Evolutionary conservation across 352 stramenopile genomes (phyloP).

Genomic region (Globisporangium cylindrosporum): DNA sequence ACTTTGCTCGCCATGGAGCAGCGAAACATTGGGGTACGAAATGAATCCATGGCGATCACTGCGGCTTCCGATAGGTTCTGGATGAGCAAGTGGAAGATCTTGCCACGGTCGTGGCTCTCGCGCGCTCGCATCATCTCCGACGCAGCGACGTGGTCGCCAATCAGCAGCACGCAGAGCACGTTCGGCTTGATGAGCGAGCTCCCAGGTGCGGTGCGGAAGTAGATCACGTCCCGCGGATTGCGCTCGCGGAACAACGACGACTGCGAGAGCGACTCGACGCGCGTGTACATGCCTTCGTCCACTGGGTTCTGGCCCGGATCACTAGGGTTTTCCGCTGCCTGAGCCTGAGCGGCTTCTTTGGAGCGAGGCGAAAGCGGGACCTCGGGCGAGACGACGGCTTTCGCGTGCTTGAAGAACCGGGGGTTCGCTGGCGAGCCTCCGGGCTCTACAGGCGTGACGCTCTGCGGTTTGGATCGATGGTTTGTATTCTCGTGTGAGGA

Average conservation of each 20-base stretch:
- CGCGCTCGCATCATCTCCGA: constrained; percentile 48
- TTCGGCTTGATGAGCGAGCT: constrained; percentile 59
- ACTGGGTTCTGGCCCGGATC: not conserved
- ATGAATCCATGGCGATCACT: constrained; percentile 68
- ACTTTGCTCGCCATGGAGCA: constrained; percentile 50
- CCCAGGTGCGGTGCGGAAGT: constrained; percentile 62
- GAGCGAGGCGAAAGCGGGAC: constrained; percentile 1
- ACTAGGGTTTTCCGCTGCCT: not conserved
- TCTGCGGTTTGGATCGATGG: not conserved
- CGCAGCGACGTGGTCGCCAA: constrained; percentile 52
- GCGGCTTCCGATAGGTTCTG: constrained; percentile 57
- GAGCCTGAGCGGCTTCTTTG: not conserved
- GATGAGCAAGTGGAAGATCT: constrained; percentile 76
- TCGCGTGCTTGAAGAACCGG: not conserved
- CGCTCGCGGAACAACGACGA: constrained; percentile 51
- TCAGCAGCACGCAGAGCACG: constrained; percentile 54
- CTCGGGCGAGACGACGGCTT: constrained; percentile 12
- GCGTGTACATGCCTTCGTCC: constrained; percentile 42
- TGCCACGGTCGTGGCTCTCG: constrained; percentile 56
- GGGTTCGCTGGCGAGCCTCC: not conserved
- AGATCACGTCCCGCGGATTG: constrained; percentile 66
- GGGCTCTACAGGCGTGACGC: not conserved
- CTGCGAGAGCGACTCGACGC: constrained; percentile 43
- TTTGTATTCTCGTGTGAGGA: not conserved
- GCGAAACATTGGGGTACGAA: constrained; percentile 65